phyloP scores from a whole-genome alignment of 208 protist genomes.

The Leishmania guyanensis region DNA sequence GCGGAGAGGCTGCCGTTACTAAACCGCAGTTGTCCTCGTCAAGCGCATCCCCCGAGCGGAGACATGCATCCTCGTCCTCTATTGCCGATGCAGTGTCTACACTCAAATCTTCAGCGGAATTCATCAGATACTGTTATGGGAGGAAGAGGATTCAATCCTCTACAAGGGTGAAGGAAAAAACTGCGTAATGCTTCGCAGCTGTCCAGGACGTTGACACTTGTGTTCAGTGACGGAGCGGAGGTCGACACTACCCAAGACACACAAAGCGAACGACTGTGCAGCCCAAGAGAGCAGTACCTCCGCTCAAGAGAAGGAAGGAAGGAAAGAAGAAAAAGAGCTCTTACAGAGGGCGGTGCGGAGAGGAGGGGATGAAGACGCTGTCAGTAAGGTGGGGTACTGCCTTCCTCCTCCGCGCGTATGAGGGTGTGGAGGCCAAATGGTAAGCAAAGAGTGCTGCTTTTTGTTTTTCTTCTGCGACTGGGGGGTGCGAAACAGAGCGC shows the following conservation, averaged over 20 bases:
- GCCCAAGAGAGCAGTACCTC: background rate
- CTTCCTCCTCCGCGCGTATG: background rate
- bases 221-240: background rate
- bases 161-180: background rate
- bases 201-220: background rate
- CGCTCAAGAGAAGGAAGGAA: background rate
- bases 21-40: constrained; percentile 8
- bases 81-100: background rate
- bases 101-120: background rate
- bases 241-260: background rate
- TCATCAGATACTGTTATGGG: background rate
- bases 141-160: background rate
- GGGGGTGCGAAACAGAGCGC: background rate
- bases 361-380: background rate
- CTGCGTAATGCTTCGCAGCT: background rate
- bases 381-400: background rate
- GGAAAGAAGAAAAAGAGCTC: background rate
- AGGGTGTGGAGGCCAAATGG: background rate
- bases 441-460: background rate
- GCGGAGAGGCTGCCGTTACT: constrained; percentile 17
- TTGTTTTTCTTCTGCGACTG: background rate
- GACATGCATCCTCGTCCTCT: constrained; percentile 3
- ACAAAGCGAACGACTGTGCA: background rate
- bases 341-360: background rate
- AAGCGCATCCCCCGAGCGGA: background rate